Conservation (phyloP, 2,329 filamentous ascomycete genomes). For the Didymella sp. region DNA sequence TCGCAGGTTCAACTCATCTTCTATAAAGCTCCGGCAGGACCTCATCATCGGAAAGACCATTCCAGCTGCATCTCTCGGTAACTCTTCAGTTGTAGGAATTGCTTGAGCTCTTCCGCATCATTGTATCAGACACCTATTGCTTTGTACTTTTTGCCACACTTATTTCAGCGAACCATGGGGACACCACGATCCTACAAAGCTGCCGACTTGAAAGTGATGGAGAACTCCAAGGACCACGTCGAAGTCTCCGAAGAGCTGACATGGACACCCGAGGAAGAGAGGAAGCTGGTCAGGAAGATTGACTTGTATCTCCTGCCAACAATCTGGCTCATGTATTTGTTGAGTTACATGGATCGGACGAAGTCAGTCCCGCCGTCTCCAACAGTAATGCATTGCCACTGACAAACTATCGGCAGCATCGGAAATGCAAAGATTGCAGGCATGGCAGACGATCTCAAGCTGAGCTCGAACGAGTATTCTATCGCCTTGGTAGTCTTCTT, state of each 20-base stretch:
- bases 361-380: slow-evolving; percentile 31
- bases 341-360: slow-evolving; percentile 57
- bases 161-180: slow-evolving; percentile 25
- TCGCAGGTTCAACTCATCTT: slow-evolving; percentile 12
- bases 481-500: slow-evolving; percentile 63
- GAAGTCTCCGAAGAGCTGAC: slow-evolving; percentile 53
- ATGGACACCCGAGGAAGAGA: slow-evolving; percentile 60
- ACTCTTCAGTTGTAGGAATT: neutral
- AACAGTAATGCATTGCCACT: neutral
- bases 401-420: slow-evolving; percentile 42
- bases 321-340: slow-evolving; percentile 60
- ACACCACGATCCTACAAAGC: slow-evolving; percentile 31
- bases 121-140: neutral
- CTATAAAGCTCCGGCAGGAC: slow-evolving; percentile 36
- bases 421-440: slow-evolving; percentile 62
- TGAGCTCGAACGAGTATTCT: slow-evolving; percentile 59
- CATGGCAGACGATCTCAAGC: slow-evolving; percentile 56
- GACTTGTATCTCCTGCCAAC: slow-evolving; percentile 56
- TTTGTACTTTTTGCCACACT: neutral
- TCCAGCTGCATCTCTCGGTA: slow-evolving; percentile 9
- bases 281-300: slow-evolving; percentile 57
- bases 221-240: slow-evolving; percentile 49
- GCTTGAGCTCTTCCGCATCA: neutral
- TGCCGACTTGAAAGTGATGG: slow-evolving; percentile 41
- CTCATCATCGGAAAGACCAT: slow-evolving; percentile 8